A percentile compares a stretch with the other conserved stretches of the same genome.
These are phyloP conservation scores for Mycosphaerella sp. DNA, from an alignment of 2,329 filamentous ascomycete genomes.

Conservation along the genomic window DNA sequence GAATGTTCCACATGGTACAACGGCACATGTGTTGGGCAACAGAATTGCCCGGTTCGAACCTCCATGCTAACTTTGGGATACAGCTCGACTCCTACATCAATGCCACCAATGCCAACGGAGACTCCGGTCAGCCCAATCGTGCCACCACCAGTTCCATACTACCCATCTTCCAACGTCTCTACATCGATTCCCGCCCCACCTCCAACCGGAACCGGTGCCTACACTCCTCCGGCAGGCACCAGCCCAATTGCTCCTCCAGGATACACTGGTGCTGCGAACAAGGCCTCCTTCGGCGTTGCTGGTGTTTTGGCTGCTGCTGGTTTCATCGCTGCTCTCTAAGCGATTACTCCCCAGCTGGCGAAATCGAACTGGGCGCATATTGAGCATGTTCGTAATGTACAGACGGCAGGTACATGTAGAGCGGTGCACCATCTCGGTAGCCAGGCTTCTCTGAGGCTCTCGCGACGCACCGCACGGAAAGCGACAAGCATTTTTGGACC, in stretches of 20 bases:
- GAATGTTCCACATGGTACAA: constrained; percentile 22
- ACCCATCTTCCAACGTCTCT: constrained; percentile 14
- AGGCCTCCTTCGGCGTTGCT: constrained; percentile 22
- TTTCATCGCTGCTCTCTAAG: constrained; percentile 24
- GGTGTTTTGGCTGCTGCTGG: constrained; percentile 21
- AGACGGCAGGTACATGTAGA: constrained; percentile 7
- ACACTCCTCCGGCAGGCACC: constrained; percentile 12
- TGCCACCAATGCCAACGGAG: constrained; percentile 5
- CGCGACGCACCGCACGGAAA: constrained; percentile 3
- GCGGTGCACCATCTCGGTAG: neutral
- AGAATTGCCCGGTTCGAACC: neutral
- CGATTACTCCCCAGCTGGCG: neutral
- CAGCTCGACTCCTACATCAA: constrained; percentile 6
- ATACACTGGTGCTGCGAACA: constrained; percentile 22
- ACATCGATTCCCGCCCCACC: constrained; percentile 1
- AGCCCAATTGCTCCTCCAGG: constrained; percentile 11
- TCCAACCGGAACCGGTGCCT: constrained; percentile 12
- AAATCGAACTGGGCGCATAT: neutral
- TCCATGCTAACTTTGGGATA: constrained; percentile 2
- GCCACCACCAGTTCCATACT: constrained; percentile 10
- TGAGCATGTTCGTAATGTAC: neutral
- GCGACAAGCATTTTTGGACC: constrained; percentile 6
- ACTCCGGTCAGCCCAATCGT: constrained; percentile 7
- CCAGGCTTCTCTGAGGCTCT: neutral
- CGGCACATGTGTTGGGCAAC: constrained; percentile 8